Conservation (phyloP, 2,329 filamentous ascomycete genomes). For the Hansfordia pulvinata region DNA sequence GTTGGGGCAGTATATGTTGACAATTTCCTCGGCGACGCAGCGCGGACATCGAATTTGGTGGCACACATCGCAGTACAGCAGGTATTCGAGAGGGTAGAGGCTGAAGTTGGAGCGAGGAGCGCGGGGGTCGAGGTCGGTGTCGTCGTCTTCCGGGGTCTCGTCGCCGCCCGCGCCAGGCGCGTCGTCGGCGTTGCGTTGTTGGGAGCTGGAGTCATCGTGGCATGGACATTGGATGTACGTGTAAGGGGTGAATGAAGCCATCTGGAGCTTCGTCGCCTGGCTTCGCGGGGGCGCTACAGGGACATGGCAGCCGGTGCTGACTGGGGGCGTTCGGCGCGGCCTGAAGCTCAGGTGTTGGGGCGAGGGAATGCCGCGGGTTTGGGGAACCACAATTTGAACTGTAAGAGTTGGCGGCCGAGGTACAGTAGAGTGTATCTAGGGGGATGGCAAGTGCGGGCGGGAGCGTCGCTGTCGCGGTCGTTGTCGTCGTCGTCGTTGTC, state of each 20-base stretch:
- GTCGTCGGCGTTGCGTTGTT: slow-evolving; percentile 16
- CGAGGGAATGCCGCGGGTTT: no score
- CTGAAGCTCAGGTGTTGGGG: no score
- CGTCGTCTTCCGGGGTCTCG: slow-evolving; percentile 32
- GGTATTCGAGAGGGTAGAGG: slow-evolving; percentile 81
- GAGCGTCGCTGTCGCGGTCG: no score
- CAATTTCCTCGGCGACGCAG: slow-evolving; percentile 86
- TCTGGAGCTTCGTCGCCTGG: no score
- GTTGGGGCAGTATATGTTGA: slow-evolving; percentile 89
- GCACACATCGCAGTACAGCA: slow-evolving; percentile 95
- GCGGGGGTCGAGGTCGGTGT: slow-evolving; percentile 79
- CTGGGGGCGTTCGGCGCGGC: no score
- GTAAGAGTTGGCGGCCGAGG: no score
- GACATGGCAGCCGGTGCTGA: no score
- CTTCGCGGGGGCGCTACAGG: no score
- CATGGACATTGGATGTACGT: slow-evolving; percentile 56
- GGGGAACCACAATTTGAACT: no score
- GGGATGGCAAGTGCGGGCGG: no score
- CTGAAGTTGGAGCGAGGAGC: slow-evolving; percentile 79
- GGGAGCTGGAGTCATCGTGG: slow-evolving; percentile 10
- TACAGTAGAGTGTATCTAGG: no score
- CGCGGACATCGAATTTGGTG: slow-evolving; percentile 88
- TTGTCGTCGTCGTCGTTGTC: no score
- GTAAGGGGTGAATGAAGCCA: slow-evolving; percentile 43
- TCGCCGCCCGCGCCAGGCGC: slow-evolving; percentile 9